These are phyloP conservation scores for Aspergillus spinulosporus DNA, from an alignment of 2,329 filamentous ascomycete genomes.

Conservation along the genomic window DNA sequence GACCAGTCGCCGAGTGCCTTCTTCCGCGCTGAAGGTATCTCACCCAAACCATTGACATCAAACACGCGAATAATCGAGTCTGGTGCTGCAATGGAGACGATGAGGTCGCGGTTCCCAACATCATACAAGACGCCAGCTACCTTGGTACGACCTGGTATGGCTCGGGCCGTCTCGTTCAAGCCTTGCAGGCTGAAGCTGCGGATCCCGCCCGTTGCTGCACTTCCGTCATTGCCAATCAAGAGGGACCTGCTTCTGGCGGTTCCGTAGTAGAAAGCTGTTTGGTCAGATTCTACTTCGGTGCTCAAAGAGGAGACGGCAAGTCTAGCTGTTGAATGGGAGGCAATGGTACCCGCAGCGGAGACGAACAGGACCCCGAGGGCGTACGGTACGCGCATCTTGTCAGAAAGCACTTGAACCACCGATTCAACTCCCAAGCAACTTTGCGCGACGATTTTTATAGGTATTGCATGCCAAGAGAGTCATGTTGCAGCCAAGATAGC, in stretches of 20 bases:
- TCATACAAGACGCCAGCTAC: constrained; percentile 9
- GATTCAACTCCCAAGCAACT: too few relatives aligned
- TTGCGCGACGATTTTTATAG: too few relatives aligned
- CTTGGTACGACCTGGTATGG: constrained; percentile 10
- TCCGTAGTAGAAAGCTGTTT: constrained; percentile 4
- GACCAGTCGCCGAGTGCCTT: constrained; percentile 14
- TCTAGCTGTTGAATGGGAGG: background rate
- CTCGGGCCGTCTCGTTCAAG: constrained; percentile 1
- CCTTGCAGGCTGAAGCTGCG: background rate
- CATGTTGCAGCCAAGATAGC: too few relatives aligned
- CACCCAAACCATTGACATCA: constrained; percentile 2
- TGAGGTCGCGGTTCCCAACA: background rate
- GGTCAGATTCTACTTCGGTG: constrained; percentile 5
- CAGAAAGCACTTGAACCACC: too few relatives aligned
- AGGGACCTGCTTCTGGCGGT: background rate
- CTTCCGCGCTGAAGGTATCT: constrained; percentile 2
- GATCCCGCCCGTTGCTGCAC: constrained; percentile 8
- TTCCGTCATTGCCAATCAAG: constrained; percentile 12
- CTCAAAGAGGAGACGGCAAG: constrained; percentile 4
- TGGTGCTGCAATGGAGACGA: constrained; percentile 5
- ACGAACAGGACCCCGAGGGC: background rate
- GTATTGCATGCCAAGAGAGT: background rate
- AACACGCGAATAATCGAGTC: constrained; percentile 4
- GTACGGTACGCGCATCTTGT: background rate
- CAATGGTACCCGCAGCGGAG: background rate